Base-by-base conservation (phyloP, 257 asterid genomes). In the Gentiana straminea region DNA sequence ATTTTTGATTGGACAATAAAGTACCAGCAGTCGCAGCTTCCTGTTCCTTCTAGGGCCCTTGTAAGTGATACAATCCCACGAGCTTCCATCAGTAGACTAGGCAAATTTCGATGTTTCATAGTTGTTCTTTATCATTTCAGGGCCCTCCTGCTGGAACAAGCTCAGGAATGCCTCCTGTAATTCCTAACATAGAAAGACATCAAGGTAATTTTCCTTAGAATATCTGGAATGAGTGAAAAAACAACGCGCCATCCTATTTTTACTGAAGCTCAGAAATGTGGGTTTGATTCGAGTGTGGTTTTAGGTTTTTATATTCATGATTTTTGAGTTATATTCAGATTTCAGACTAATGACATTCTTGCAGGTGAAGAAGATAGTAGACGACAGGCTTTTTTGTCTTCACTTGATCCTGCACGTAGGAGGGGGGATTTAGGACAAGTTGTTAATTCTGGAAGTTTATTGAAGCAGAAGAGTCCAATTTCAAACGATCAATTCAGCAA, bases 1-100 rank as follows among this genome's bases (percentile, higher is more conserved):
- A 93, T 90, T 61, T 90, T 90, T 76, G 98, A 90, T 75, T 86
- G 98, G 98, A 90, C 98, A 59, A 90, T 90, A 82, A 90, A 84
- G 81, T 90, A 84, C 69, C 98, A 84, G 74, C 98, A 90, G 72
- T 82, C 98, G 2, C 97, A 88, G 76, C 80, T 85, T 79, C 76
- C 94, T 37, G 76, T 94, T 73, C 84, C 95, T 63, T 69, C 95
- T 41, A 83, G 91, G 51, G 59, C 79, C 59, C 76, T 63, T 71
- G 96, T 90, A 82, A 81, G 90, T 76, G 52, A 55, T 38, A 32
- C 12, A 33, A 35, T 6, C 10, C 49, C 9, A 13, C 54, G 7
- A 13, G 39, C 6, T 12, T 49, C 13, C 55, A 32, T n/a, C 7
- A 52, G 13, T 37, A 47, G 7, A 49, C 33, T 15, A 43, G 1